Conservation (phyloP, 352 stramenopile genomes). For the Phytophthora cryptogea region DNA sequence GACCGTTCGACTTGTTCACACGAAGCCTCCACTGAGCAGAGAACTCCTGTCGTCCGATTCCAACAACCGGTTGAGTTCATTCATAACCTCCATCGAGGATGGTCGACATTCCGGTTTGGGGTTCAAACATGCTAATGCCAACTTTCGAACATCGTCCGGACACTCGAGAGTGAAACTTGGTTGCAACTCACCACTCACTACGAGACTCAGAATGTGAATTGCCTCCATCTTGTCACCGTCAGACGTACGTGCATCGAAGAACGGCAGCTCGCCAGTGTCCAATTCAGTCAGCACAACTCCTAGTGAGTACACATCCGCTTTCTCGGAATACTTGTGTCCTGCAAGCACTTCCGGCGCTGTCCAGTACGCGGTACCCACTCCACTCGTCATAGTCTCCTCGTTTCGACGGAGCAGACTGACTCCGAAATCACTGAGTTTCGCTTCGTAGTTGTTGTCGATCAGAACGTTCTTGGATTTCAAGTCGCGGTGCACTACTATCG, state of each 20-base stretch:
- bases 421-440: constrained; percentile 52
- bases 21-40: background rate
- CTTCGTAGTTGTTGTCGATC: constrained; percentile 30
- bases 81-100: constrained; percentile 33
- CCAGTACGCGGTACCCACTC: constrained; percentile 42
- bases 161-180: constrained; percentile 28
- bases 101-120: constrained; percentile 32
- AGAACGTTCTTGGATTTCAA: constrained; percentile 82
- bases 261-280: constrained; percentile 29
- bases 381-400: constrained; percentile 40
- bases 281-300: constrained; percentile 30
- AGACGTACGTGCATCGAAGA: constrained; percentile 15
- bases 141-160: constrained; percentile 18
- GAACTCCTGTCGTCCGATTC: constrained; percentile 12
- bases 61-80: constrained; percentile 26
- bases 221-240: constrained; percentile 29
- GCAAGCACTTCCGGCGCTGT: constrained; percentile 50
- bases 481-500: constrained; percentile 69
- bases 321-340: constrained; percentile 42
- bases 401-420: constrained; percentile 18
- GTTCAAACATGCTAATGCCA: constrained; percentile 31
- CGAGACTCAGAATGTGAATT: constrained; percentile 38
- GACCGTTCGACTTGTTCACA: constrained; percentile 16
- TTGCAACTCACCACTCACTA: constrained; percentile 33
- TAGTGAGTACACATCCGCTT: constrained; percentile 33